Percentiles rank a stretch among this genome's conserved stretches.
Evolutionary conservation across 2,329 filamentous ascomycete species (phyloP).

Genomic region (Sporothrix sp.): DNA sequence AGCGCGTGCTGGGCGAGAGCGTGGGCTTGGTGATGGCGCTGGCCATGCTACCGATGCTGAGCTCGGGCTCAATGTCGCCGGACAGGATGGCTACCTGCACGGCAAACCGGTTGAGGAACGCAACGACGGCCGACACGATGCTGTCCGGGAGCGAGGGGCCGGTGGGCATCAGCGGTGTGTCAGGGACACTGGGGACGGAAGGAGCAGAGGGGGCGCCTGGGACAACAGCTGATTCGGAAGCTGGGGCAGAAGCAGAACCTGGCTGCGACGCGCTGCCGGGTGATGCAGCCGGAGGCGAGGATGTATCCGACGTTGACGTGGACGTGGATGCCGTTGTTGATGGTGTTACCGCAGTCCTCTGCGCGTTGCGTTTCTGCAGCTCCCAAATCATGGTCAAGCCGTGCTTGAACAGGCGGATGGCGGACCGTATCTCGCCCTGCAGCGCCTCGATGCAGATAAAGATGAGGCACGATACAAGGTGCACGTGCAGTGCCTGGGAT

Average conservation of each 20-base stretch:
- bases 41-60: background rate
- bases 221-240: too few species aligned
- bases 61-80: slow-evolving; percentile 3
- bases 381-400: slow-evolving; percentile 8
- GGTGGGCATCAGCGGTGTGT: background rate
- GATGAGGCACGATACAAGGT: slow-evolving; percentile 14
- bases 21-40: background rate
- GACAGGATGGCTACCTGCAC: slow-evolving; percentile 11
- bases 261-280: too few species aligned
- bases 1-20: background rate
- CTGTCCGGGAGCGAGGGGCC: background rate
- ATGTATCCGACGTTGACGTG: background rate
- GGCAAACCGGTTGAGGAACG: slow-evolving; percentile 12
- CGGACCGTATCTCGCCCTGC: slow-evolving; percentile 12
- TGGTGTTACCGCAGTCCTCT: background rate
- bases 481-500: background rate
- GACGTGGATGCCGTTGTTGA: background rate
- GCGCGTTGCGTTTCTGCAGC: slow-evolving; percentile 1
- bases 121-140: slow-evolving; percentile 7
- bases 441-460: slow-evolving; percentile 16
- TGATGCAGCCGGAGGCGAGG: too few species aligned
- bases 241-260: too few species aligned
- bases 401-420: slow-evolving; percentile 13
- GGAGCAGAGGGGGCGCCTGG: too few species aligned
- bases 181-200: too few species aligned